Base-by-base conservation (phyloP, 106 monocot genomes). In the Iris macrosiphon region DNA sequence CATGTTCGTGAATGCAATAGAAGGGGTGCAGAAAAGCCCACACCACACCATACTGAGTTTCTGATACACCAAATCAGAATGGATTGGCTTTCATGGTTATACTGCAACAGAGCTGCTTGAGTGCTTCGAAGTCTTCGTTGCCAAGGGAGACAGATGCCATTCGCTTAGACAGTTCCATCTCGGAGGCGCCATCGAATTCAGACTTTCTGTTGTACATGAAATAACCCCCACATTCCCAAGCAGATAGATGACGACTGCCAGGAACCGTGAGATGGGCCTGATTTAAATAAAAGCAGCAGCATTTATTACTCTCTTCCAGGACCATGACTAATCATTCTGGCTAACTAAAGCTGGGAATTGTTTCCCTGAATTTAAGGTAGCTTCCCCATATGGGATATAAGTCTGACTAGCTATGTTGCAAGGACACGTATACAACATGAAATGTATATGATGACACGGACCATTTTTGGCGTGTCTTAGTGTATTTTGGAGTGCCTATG, bases 171-270 rank as follows among this genome's bases (percentile, higher is more conserved):
- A 68, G 56, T 44, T 68, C 81, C 11, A 2, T 48, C 75, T 76
- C 75, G 14, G 71, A 71, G 19, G 48, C 54, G 19, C 23, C 2
- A 0, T 68, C 64, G 45, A 64, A 76, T 33, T 55, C 42, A 15
- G 34, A 40, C 17, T 35, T 68, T 33, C 46, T 37, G 28, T 46
- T 49, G 62, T 45, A 81, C 29, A 81, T n/a, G 33, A 81, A 76
- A 42, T 72, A 76, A 26, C 81, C 81, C 1, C 67, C 67, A 34
- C 81, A 81, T 52, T 81, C 81, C 81, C 75, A 81, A 1, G 81
- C 41, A 43, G 64, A 68, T 9, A 81, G 63, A n/a, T n/a, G 34
- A 16, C 59, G 3, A 0, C 43, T 63, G 12, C 39, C 17, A n/a
- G 25, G 53, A 10, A 29, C 19, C 47, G 43, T 9, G n/a, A 4